phyloP scores from a whole-genome alignment of 495 filamentous ascomycete species.

The Neurospora sp. region DNA sequence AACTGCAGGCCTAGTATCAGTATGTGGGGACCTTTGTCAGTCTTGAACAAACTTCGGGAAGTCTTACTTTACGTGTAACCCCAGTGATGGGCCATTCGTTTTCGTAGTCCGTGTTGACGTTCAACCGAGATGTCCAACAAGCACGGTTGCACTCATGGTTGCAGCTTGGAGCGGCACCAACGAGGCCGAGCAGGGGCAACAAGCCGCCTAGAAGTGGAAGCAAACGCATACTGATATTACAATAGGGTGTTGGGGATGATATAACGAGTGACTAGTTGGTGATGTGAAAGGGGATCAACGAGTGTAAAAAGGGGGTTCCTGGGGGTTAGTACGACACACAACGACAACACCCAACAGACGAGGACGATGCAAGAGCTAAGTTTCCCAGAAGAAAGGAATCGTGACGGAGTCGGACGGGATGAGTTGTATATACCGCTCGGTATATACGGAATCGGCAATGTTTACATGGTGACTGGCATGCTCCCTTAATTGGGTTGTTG shows the following conservation, averaged over 20 bases:
- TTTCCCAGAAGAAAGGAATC: background rate
- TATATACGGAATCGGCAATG: background rate
- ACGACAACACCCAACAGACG: background rate
- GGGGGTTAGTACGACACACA: background rate
- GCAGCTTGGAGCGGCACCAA: conserved; percentile 11
- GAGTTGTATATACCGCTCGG: background rate
- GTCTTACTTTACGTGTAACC: background rate
- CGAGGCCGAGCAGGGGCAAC: background rate
- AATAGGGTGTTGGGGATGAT: background rate
- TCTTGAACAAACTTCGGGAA: background rate
- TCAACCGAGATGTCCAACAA: background rate
- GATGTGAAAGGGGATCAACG: background rate
- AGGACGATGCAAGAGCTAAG: background rate
- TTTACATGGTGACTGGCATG: background rate
- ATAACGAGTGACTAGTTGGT: background rate
- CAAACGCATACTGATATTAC: background rate
- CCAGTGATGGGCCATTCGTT: conserved; percentile 1
- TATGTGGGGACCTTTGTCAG: too few species aligned
- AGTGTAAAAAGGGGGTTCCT: background rate
- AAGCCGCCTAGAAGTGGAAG: background rate
- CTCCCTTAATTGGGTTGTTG: background rate
- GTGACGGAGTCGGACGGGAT: background rate
- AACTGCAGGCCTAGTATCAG: conserved; percentile 8
- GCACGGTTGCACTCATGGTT: conserved; percentile 15
- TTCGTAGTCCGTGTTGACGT: conserved; percentile 4